Evolutionary conservation across 768 basidiomycete species (phyloP).

Genomic region (Cubamyces lactineus): DNA sequence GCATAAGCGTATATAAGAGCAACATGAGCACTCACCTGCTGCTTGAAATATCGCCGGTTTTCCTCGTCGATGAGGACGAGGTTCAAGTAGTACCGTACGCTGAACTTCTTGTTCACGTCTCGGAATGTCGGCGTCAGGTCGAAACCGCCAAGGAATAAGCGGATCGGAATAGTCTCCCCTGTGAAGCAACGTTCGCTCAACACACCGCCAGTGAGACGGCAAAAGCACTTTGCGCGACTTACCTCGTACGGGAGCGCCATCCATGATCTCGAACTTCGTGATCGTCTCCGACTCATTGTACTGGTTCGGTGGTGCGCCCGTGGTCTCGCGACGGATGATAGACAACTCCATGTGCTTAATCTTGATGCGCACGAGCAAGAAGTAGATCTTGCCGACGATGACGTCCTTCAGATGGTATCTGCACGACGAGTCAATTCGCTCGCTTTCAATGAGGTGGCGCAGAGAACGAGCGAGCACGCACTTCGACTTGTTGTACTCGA

Average conservation of each 20-base stretch:
- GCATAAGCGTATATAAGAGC: not conserved
- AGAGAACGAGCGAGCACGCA: conserved; percentile 41
- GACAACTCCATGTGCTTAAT: conserved; percentile 99
- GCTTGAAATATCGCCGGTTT: conserved; percentile 97
- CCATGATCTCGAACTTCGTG: conserved; percentile 99
- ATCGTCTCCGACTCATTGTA: conserved; percentile 99
- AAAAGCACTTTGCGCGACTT: conserved; percentile 24
- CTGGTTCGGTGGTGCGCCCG: conserved; percentile 96
- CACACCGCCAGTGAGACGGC: not conserved
- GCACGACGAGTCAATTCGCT: not conserved
- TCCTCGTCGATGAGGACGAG: conserved; percentile 97
- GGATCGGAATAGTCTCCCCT: conserved; percentile 99
- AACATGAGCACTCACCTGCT: conserved; percentile 60
- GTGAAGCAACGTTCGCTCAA: not conserved
- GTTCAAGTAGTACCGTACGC: conserved; percentile 95
- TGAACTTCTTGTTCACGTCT: conserved; percentile 99
- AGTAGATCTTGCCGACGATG: conserved; percentile 99
- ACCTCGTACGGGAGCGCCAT: conserved; percentile 97
- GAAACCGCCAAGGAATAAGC: conserved; percentile 96
- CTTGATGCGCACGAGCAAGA: conserved; percentile 97
- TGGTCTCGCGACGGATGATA: conserved; percentile 96
- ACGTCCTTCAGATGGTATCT: conserved; percentile 99
- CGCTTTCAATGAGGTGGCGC: not conserved
- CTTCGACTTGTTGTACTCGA: conserved; percentile 99
- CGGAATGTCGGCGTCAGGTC: conserved; percentile 98